These are phyloP conservation scores for Penicillium palitans DNA, from an alignment of 2,329 filamentous ascomycete species.

Conservation along the genomic window DNA sequence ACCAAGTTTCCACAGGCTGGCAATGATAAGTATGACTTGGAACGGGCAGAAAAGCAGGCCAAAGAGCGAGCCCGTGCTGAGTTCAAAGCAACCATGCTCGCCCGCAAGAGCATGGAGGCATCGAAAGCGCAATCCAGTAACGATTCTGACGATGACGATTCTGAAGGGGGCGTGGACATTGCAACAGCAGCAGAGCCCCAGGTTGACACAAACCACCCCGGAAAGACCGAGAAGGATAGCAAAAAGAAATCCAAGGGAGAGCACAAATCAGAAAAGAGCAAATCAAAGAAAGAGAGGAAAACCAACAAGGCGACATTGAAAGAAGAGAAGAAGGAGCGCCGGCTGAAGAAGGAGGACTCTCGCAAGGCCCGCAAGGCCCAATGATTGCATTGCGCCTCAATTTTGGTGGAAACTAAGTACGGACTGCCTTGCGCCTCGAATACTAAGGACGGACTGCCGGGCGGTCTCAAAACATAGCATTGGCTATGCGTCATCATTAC, in stretches of 20 bases:
- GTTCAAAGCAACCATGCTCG: slow-evolving; percentile 48
- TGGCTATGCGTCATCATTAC: neutral
- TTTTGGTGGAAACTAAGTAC: neutral
- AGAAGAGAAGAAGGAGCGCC: slow-evolving; percentile 31
- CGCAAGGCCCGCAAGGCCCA: slow-evolving; percentile 34
- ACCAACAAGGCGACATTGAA: slow-evolving; percentile 30
- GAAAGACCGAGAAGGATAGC: slow-evolving; percentile 26
- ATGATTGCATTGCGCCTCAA: slow-evolving; percentile 8
- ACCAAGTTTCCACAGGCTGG: slow-evolving; percentile 37
- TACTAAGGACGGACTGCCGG: neutral
- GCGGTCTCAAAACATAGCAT: neutral
- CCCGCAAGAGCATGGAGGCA: slow-evolving; percentile 37
- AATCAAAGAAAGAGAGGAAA: slow-evolving; percentile 30
- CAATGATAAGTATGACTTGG: slow-evolving; percentile 54
- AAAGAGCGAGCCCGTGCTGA: slow-evolving; percentile 54
- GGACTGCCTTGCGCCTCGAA: neutral
- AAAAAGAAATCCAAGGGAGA: slow-evolving; percentile 20
- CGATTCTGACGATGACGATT: slow-evolving; percentile 19
- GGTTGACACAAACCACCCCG: neutral
- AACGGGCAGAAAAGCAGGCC: slow-evolving; percentile 51
- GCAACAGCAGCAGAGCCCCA: slow-evolving; percentile 9
- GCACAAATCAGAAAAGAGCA: slow-evolving; percentile 15
- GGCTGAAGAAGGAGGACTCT: slow-evolving; percentile 45
- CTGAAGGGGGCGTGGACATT: slow-evolving; percentile 17
- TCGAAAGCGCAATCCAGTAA: slow-evolving; percentile 22